Evolutionary conservation across 2,329 filamentous ascomycete genomes (phyloP), one percentile per base, ranked within the genome.

Genomic region (Geosmithia putterillii): DNA sequence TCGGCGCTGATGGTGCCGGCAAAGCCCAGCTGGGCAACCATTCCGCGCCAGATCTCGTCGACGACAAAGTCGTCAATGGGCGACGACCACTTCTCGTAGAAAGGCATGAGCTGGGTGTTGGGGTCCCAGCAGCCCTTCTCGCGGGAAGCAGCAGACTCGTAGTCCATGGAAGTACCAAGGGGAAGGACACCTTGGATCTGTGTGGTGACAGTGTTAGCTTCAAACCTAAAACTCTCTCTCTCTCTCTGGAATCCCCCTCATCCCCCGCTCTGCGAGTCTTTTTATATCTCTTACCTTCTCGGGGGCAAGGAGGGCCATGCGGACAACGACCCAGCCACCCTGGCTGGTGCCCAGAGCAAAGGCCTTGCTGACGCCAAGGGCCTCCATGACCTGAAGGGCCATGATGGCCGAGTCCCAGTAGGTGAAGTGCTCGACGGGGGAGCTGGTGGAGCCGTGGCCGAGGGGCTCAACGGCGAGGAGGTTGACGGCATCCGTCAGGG

Each of bases 341-440:
- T 73, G 69, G 44, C 66, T 71, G 8, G 69, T 73, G 17, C 71
- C 71, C 8, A 74, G 53, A 1, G 65, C 63, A 47, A 71, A 74
- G 0, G 67, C 70, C 58, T 67, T 67, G 17, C 60, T 42, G 21
- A 74, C 60, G 2, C 62, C 61, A 3, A 75, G 60, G 5, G 62
- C 62, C 35, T 75, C 67, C 63, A 79, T 61, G 2, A 74, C 71
- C 57, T 79, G 73, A 8, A 76, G 56, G 10, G 67, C 66, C 68
- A 79, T 68, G 46, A 64, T 57, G 38, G 71, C 71, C 3, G 70
- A 58, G 52, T 75, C 72, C 72, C 72, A 75, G 57, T 73, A 74
- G 2, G 69, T 74, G 50, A 71, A 75, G 46, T 71, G 66, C 50
- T 72, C 68, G 0, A 52, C 51, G n/a, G 54, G 43, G 19, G 28